Conservation (phyloP, 2,329 filamentous ascomycete genomes). For the Ceratocystis colombiana region DNA sequence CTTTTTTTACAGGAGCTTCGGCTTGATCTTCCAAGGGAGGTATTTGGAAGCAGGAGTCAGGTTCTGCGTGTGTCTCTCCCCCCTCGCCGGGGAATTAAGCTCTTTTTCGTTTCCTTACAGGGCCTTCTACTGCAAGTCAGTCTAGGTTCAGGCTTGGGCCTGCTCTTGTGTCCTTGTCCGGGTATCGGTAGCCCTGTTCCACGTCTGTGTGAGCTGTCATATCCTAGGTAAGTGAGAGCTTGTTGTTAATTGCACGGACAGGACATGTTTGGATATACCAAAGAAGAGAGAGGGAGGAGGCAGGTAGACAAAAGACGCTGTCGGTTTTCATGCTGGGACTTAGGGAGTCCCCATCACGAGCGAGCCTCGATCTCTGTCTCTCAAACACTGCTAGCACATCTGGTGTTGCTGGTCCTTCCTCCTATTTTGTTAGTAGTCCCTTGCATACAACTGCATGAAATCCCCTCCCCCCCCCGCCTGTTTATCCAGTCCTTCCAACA, state of each 20-base stretch:
- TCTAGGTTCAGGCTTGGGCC: not conserved
- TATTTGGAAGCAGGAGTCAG: constrained; percentile 3
- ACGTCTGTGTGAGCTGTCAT: constrained; percentile 14
- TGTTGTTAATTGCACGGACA: not conserved
- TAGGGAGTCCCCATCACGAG: not conserved
- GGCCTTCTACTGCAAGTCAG: not conserved
- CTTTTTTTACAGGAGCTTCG: constrained; percentile 7
- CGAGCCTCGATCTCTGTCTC: not conserved
- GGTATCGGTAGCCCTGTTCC: constrained; percentile 7
- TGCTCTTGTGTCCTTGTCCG: constrained; percentile 2
- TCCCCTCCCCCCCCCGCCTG: not conserved
- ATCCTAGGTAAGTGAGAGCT: not conserved
- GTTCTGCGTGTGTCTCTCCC: constrained; percentile 8
- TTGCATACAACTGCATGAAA: constrained; percentile 6
- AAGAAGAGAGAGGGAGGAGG: not conserved
- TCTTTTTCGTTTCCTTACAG: constrained; percentile 3
- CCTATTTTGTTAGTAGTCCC: not conserved
- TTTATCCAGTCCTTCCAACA: constrained; percentile 15
- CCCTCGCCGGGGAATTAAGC: not conserved
- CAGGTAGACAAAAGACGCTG: too few relatives aligned
- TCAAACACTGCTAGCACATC: not conserved
- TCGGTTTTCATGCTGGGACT: not conserved
- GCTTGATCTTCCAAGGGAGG: constrained; percentile 6
- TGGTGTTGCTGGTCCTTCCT: not conserved
- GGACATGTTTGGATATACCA: not conserved